Evolutionary conservation across 306 rosid genomes (phyloP).

Genomic region (Lagenaria siceraria): DNA sequence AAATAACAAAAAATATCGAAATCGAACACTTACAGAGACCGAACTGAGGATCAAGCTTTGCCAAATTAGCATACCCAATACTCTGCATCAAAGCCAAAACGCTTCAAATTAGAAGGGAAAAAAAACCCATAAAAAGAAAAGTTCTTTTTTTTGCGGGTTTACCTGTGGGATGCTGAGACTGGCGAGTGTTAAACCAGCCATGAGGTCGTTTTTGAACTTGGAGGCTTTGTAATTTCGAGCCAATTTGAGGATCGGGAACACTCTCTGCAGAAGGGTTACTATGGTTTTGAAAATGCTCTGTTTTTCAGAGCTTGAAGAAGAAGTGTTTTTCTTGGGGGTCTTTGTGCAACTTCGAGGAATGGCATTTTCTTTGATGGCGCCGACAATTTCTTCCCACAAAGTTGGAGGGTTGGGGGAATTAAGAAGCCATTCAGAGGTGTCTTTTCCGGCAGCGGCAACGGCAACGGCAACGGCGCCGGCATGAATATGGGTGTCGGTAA

Average conservation of each 20-base stretch:
- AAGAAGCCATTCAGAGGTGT: constrained; percentile 5
- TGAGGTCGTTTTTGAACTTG: constrained; percentile 48
- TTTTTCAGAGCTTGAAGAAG: constrained; percentile 4
- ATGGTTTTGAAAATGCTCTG: constrained; percentile 2
- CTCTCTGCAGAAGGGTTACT: constrained; percentile 17
- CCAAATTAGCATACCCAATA: constrained; percentile 83
- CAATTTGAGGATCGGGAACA: constrained; percentile 71
- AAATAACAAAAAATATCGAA: not conserved
- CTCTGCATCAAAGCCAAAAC: constrained; percentile 37
- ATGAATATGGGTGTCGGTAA: not conserved
- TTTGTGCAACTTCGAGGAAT: constrained; percentile 16
- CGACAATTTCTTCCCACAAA: constrained; percentile 16
- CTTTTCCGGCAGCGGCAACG: not conserved
- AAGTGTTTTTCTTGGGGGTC: not conserved
- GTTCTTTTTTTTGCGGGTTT: not conserved
- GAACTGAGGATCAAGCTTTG: constrained; percentile 77
- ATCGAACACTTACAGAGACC: constrained; percentile 55
- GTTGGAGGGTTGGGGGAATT: constrained; percentile 10
- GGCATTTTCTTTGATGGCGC: constrained; percentile 21
- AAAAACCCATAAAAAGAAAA: not conserved
- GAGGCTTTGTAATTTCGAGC: constrained; percentile 42
- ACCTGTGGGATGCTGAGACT: constrained; percentile 94
- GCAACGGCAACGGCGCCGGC: not conserved
- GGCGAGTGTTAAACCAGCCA: constrained; percentile 86
- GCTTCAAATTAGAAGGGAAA: not conserved